Conservation (phyloP, 108 stramenopile species). For the Nitzschia palea region DNA sequence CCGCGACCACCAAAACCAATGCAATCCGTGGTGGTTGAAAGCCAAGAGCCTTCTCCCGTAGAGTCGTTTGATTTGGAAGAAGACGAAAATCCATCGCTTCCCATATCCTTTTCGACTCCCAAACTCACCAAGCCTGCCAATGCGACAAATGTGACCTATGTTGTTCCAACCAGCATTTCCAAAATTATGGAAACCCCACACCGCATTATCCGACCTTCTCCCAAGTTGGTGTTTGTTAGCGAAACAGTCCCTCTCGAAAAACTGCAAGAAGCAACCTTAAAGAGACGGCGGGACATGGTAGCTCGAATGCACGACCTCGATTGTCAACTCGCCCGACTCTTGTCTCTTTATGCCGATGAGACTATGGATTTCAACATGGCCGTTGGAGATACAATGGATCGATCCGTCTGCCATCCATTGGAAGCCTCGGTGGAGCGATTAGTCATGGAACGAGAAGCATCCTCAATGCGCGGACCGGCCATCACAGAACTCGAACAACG, state of each 20-base stretch:
- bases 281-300: slow-evolving; percentile 27
- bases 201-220: background rate
- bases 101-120: no score
- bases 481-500: slow-evolving; percentile 18
- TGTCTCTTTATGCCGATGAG: slow-evolving; percentile 27
- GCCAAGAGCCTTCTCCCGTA: no score
- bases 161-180: background rate
- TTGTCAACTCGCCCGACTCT: slow-evolving; percentile 18
- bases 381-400: slow-evolving; percentile 34
- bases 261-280: slow-evolving; percentile 29
- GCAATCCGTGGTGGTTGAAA: no score
- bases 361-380: slow-evolving; percentile 39
- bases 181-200: slow-evolving; percentile 1
- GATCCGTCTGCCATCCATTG: slow-evolving; percentile 26
- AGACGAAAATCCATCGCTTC: no score
- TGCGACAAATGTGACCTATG: no score
- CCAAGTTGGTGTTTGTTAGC: slow-evolving; percentile 30
- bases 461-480: slow-evolving; percentile 7
- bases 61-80: no score
- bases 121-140: no score
- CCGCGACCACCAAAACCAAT: no score
- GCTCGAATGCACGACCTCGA: slow-evolving; percentile 33
- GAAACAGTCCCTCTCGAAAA: slow-evolving; percentile 30
- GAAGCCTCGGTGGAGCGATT: slow-evolving; percentile 29
- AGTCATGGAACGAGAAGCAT: slow-evolving; percentile 30